Percentiles rank a stretch among this genome's conserved stretches.
phyloP scores from a whole-genome alignment of 2,329 filamentous ascomycete genomes.

The Fusarium brevicatenulatum region DNA sequence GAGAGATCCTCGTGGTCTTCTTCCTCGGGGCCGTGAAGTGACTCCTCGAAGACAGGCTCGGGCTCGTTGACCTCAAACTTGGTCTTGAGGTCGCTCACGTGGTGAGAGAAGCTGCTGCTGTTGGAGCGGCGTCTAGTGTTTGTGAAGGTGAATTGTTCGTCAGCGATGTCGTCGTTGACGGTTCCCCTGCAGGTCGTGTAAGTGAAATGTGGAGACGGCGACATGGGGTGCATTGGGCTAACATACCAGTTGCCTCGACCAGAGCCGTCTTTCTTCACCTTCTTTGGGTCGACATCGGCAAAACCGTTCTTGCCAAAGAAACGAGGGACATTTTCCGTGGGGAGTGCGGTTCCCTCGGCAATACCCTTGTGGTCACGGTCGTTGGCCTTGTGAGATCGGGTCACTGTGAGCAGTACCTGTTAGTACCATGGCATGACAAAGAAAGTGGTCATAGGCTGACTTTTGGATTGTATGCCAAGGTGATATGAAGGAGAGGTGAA shows the following conservation, averaged over 20 bases:
- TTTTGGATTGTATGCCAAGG: constrained; percentile 20
- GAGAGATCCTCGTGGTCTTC: constrained; percentile 64
- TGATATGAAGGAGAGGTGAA: neutral
- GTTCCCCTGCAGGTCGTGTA: constrained; percentile 72
- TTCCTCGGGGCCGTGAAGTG: constrained; percentile 75
- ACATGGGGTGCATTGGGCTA: neutral
- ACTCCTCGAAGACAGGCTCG: constrained; percentile 93
- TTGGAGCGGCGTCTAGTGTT: constrained; percentile 94
- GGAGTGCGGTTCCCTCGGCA: constrained; percentile 75
- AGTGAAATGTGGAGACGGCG: constrained; percentile 11
- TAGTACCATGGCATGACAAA: neutral
- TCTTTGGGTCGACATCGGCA: constrained; percentile 84
- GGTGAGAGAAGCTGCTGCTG: constrained; percentile 78
- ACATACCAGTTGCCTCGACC: constrained; percentile 94
- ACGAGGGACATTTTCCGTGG: constrained; percentile 82
- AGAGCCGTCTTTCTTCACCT: constrained; percentile 95
- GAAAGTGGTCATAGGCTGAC: constrained; percentile 25
- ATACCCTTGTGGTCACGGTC: constrained; percentile 88
- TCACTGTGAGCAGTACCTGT: constrained; percentile 70
- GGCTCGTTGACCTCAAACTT: constrained; percentile 94
- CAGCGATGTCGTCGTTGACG: constrained; percentile 83
- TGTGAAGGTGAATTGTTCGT: constrained; percentile 83
- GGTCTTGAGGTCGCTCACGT: constrained; percentile 86
- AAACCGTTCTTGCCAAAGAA: constrained; percentile 93
- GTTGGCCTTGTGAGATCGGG: constrained; percentile 95